Evolutionary conservation across 108 stramenopile genomes (phyloP).

Genomic region (Asterionellopsis glacialis): DNA sequence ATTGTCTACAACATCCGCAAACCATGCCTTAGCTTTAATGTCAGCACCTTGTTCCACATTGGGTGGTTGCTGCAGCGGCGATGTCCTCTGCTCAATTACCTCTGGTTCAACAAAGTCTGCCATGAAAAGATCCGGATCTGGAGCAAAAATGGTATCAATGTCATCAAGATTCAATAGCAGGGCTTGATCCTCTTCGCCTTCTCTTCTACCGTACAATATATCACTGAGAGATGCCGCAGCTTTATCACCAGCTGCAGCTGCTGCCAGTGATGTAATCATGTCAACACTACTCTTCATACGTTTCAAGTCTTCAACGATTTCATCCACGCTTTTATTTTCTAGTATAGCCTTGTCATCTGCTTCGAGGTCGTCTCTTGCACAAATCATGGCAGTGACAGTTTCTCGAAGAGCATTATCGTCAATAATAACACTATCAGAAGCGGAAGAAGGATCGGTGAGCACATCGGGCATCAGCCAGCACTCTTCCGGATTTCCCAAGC

Average conservation of each 20-base stretch:
- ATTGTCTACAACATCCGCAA: too few relatives aligned
- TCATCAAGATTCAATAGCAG: neutral
- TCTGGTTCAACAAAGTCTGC: too few relatives aligned
- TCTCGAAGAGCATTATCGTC: conserved; percentile 27
- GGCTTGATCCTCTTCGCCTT: conserved; percentile 1
- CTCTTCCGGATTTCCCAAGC: conserved; percentile 45
- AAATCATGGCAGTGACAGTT: conserved; percentile 55
- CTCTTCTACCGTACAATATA: conserved; percentile 2
- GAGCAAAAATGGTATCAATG: too few relatives aligned
- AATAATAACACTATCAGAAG: conserved; percentile 3
- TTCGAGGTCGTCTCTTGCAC: conserved; percentile 39
- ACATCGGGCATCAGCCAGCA: conserved; percentile 52
- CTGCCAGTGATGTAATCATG: neutral
- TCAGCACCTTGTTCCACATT: too few relatives aligned
- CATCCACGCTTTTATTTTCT: neutral
- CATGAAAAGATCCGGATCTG: too few relatives aligned
- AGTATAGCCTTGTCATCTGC: neutral
- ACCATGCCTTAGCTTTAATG: too few relatives aligned
- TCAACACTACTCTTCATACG: conserved; percentile 5
- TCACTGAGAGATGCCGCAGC: neutral
- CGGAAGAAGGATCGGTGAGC: neutral
- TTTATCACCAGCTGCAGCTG: neutral
- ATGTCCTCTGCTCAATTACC: too few relatives aligned
- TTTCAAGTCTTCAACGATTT: conserved; percentile 1
- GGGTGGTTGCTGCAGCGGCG: too few relatives aligned